Conservation (phyloP, 352 stramenopile genomes). For the Pythium brassicae region DNA sequence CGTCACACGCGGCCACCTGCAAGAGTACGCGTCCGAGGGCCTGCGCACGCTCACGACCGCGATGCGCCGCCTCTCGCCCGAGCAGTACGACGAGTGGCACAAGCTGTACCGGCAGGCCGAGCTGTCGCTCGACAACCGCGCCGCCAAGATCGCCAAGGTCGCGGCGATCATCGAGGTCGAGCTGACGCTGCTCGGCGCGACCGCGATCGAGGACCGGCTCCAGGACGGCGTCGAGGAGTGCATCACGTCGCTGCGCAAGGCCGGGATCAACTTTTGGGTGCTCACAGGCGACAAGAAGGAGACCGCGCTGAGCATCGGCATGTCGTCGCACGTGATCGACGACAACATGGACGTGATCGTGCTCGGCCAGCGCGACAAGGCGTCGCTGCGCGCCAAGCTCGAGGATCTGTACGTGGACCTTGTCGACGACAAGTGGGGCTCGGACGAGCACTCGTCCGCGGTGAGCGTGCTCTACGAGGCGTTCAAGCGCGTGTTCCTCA, state of each 20-base stretch:
- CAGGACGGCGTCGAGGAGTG: constrained; percentile 93
- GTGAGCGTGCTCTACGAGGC: constrained; percentile 75
- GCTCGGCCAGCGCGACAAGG: constrained; percentile 76
- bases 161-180: constrained; percentile 64
- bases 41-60: constrained; percentile 79
- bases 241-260: constrained; percentile 90
- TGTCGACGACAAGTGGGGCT: constrained; percentile 86
- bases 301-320: constrained; percentile 97
- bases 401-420: constrained; percentile 85
- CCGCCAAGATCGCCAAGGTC: constrained; percentile 46
- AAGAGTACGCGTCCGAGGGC: constrained; percentile 67
- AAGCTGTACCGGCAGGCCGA: constrained; percentile 45
- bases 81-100: constrained; percentile 62
- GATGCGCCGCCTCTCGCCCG: constrained; percentile 31
- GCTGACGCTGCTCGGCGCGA: constrained; percentile 88
- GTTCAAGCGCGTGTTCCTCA: constrained; percentile 61
- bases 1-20: constrained; percentile 30
- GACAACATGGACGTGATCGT: constrained; percentile 90
- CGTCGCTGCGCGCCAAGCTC: constrained; percentile 61
- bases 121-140: constrained; percentile 43
- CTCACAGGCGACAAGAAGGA: constrained; percentile 97
- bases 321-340: constrained; percentile 88
- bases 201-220: constrained; percentile 95
- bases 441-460: constrained; percentile 75
- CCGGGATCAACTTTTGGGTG: constrained; percentile 97